Conservation (phyloP, 2,329 filamentous ascomycete species). For the Hypoxylon sp. region DNA sequence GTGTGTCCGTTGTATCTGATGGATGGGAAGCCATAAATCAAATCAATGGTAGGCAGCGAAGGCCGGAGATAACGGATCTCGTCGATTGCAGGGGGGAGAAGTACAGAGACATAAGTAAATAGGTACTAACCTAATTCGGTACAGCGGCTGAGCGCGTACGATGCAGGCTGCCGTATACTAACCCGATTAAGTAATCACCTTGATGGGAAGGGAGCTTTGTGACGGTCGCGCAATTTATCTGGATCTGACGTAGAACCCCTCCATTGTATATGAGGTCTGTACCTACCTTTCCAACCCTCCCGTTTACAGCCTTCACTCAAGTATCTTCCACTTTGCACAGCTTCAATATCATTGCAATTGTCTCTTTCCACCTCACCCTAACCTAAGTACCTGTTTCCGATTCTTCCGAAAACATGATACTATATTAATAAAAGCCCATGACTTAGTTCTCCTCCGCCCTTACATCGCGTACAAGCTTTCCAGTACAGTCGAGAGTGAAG, state of each 20-base stretch:
- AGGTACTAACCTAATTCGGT: not conserved
- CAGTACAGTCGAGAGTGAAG: not conserved
- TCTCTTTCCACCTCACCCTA: slow-evolving; percentile 1
- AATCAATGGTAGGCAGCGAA: not conserved
- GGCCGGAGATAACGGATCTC: slow-evolving; percentile 23
- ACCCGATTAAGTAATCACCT: slow-evolving; percentile 24
- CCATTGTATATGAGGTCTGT: too few relatives aligned
- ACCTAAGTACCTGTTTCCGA: slow-evolving; percentile 6
- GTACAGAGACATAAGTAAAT: not conserved
- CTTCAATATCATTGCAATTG: too few relatives aligned
- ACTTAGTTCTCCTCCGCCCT: not conserved
- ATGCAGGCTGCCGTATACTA: slow-evolving; percentile 12
- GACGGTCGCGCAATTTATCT: slow-evolving; percentile 34
- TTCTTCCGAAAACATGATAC: slow-evolving; percentile 11
- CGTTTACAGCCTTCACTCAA: not conserved
- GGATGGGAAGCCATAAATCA: not conserved
- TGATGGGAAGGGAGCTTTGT: slow-evolving; percentile 16
- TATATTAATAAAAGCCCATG: not conserved
- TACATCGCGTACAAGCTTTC: not conserved
- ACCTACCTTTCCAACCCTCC: too few relatives aligned
- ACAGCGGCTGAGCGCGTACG: not conserved
- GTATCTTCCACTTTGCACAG: too few relatives aligned
- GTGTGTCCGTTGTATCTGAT: not conserved
- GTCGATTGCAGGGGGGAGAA: not conserved
- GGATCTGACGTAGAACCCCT: slow-evolving; percentile 41